phyloP scores from a whole-genome alignment of 768 basidiomycete species.

The Russula compacta region DNA sequence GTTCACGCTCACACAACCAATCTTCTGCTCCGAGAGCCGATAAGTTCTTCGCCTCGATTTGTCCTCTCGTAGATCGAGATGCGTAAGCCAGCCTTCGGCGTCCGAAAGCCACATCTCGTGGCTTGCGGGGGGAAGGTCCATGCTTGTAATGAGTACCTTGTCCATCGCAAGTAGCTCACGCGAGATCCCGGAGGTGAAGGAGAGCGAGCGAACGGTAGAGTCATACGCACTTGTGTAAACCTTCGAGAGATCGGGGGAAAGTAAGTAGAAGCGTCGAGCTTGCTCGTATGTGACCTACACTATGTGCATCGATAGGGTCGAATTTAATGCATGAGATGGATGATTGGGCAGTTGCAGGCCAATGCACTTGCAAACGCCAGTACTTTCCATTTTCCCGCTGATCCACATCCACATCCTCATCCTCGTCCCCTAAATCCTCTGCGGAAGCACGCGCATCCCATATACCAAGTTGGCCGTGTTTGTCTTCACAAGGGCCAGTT shows the following conservation, averaged over 20 bases:
- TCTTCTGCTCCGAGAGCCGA: slow-evolving; percentile 59
- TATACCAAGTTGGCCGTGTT: slow-evolving; percentile 73
- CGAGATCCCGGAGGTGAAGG: slow-evolving; percentile 65
- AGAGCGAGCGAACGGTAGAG: slow-evolving; percentile 62
- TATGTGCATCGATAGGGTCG: slow-evolving; percentile 67
- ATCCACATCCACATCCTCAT: slow-evolving; percentile 37
- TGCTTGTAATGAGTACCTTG: slow-evolving; percentile 53
- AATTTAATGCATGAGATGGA: slow-evolving; percentile 74
- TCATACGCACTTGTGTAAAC: slow-evolving; percentile 79
- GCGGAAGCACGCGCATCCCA: slow-evolving; percentile 74
- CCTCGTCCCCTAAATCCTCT: slow-evolving; percentile 61
- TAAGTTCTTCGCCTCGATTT: slow-evolving; percentile 50
- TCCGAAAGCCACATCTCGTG: slow-evolving; percentile 85
- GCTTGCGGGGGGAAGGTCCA: slow-evolving; percentile 60
- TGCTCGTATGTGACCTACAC: slow-evolving; percentile 37
- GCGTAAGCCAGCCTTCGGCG: slow-evolving; percentile 57
- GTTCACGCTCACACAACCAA: slow-evolving; percentile 75
- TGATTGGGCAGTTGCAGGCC: slow-evolving; percentile 74
- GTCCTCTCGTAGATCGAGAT: slow-evolving; percentile 62
- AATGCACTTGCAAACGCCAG: slow-evolving; percentile 74
- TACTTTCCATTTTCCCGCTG: slow-evolving; percentile 61
- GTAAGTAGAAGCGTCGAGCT: not conserved
- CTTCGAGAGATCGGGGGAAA: slow-evolving; percentile 29
- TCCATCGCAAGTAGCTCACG: slow-evolving; percentile 58
- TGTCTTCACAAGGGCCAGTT: slow-evolving; percentile 39